Percentiles rank a stretch among this genome's conserved stretches.
Evolutionary conservation across 1,284 basidiomycete genomes (phyloP).

Genomic region (Ustilago trichophora): DNA sequence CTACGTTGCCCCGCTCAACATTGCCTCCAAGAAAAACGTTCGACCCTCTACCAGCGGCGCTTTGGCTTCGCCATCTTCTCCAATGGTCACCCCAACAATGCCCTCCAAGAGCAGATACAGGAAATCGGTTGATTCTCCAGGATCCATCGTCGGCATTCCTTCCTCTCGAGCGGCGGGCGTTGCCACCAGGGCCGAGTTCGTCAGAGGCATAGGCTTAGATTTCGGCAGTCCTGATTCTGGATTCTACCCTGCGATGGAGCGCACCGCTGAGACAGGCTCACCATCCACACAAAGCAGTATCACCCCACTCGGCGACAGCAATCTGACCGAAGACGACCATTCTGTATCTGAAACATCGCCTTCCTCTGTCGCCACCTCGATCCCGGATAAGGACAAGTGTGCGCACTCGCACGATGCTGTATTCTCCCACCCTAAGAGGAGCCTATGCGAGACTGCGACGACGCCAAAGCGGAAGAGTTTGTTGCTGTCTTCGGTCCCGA

Average conservation of each 20-base stretch:
- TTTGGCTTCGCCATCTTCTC: neutral
- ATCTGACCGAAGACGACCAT: neutral
- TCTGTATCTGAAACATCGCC: constrained; percentile 1
- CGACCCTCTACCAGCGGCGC: neutral
- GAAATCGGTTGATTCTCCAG: neutral
- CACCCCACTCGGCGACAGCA: too few relatives aligned
- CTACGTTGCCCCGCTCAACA: constrained; percentile 1
- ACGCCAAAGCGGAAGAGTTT: constrained; percentile 4
- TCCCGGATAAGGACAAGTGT: neutral
- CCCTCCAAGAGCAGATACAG: neutral
- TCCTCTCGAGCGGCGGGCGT: too few relatives aligned
- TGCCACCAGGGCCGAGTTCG: neutral
- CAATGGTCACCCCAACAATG: constrained; percentile 1
- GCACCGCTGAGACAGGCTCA: too few relatives aligned
- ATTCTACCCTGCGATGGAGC: too few relatives aligned
- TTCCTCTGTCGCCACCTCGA: constrained; percentile 8
- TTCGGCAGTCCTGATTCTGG: neutral
- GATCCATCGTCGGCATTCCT: neutral
- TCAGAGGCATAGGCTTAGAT: constrained; percentile 4
- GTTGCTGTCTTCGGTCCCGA: constrained; percentile 3
- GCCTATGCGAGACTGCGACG: neutral
- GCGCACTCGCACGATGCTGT: constrained; percentile 2
- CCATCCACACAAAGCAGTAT: neutral
- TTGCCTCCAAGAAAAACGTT: neutral
- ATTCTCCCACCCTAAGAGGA: neutral